These are phyloP conservation scores for Zopfochytrium polystomum DNA, from an alignment of 371 early-diverging fungal species.

Conservation along the genomic window DNA sequence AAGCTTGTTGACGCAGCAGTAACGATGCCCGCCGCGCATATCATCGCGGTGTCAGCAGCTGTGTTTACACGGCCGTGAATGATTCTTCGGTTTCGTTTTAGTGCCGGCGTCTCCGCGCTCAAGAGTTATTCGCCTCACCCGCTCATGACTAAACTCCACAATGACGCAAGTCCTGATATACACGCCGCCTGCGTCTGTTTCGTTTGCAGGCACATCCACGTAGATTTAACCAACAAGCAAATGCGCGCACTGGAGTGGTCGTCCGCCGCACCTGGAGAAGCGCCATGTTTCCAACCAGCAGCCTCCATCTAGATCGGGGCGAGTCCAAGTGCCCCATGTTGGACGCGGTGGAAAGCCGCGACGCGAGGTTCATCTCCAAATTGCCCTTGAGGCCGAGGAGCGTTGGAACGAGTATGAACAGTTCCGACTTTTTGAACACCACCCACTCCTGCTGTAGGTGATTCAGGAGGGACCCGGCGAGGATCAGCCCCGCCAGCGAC, in stretches of 20 bases:
- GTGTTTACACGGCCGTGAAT: constrained; percentile 48
- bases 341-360: constrained; percentile 75
- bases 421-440: constrained; percentile 68
- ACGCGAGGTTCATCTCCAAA: constrained; percentile 82
- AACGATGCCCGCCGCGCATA: constrained; percentile 66
- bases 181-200: constrained; percentile 22
- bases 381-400: constrained; percentile 83
- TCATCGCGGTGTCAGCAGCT: constrained; percentile 59
- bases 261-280: constrained; percentile 16
- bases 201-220: not conserved
- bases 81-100: too few species aligned
- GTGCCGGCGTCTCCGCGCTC: too few species aligned
- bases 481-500: constrained; percentile 20
- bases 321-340: constrained; percentile 28
- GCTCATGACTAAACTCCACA: constrained; percentile 43
- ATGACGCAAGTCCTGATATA: constrained; percentile 22
- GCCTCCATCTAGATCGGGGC: constrained; percentile 16
- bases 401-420: constrained; percentile 79
- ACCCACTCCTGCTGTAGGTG: constrained; percentile 58
- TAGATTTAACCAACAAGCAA: not conserved
- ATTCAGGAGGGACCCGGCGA: constrained; percentile 27
- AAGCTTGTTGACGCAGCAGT: constrained; percentile 69
- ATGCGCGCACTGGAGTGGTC: not conserved
- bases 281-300: constrained; percentile 25
- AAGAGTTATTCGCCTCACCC: too few species aligned